Evolutionary conservation across 1,284 basidiomycete genomes (phyloP), one percentile per base, ranked within the genome.

Genomic region (Kwoniella shivajii): DNA sequence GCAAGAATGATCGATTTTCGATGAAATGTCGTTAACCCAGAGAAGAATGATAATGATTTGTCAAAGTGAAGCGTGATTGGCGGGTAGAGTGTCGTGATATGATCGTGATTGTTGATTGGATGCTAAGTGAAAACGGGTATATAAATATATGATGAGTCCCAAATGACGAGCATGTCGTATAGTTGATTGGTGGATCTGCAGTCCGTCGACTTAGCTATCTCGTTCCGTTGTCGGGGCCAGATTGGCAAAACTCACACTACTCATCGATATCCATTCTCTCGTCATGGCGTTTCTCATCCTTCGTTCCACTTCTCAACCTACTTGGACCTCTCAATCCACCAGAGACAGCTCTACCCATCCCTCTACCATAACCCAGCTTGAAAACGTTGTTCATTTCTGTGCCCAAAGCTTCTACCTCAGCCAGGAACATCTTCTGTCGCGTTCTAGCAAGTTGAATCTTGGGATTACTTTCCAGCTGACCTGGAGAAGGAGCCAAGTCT

Each of bases 401-500:
- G 2, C 56, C 47, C 7, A 57, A 14, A 2, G 61, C 57, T 58
- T 72, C 73, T 29, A 69, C 68, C 31, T 73, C 33, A 82, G 80
- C 74, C 85, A 80, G 7, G 86, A 83, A 52, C 16, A 45, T 16
- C 37, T 57, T 33, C 83, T 83, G 50, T 83, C 80, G 4, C 59
- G 51, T n/a, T 63, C 71, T 22, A 62, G 61, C 30, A 69, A 57
- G 27, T 38, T 52, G 47, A 30, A 29, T 43, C 30, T 34, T 44
- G 14, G 47, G 54, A 30, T 49, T 52, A 27, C 26, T 33, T 6
- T 68, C 33, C 9, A 44, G 10, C 11, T 29, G 45, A 27, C 53
- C 53, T 20, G 53, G 51, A 38, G 33, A 38, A 26, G 39, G 42
- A 20, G 20, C 4, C 33, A 41, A 34, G 24, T 47, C 52, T 20